Evolutionary conservation across 2,329 filamentous ascomycete genomes (phyloP), one percentile per base, ranked within the genome.

Genomic region (Ophiostoma ips): DNA sequence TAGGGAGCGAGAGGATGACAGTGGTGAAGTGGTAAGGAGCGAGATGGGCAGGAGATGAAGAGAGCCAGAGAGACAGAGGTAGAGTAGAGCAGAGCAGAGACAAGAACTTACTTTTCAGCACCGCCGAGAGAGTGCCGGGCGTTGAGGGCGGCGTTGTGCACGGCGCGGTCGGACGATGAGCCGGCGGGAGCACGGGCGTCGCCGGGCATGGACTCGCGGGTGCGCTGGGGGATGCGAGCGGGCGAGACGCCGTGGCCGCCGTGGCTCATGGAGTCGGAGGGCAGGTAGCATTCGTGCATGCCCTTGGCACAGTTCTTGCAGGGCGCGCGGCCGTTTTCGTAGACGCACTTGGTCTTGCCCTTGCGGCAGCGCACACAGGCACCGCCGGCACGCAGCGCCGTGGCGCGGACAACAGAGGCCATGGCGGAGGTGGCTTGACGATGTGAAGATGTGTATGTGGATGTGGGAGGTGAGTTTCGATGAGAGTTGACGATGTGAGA

Each of bases 271-370:
- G 70, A 75, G 64, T 79, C 76, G 30, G 75, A 78, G 36, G 76
- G 76, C 18, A 79, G 65, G 61, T 79, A 79, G 65, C 76, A 79
- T 51, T 79, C 75, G 62, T 79, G 76, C 72, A 78, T 73, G 53
- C 76, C 76, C 63, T 79, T 79, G 45, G 74, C 73, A 64, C 76
- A 79, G 64, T 79, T 79, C 61, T 76, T 76, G 67, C 76, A 79
- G 12, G 76, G 76, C n/a, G 75, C 72, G 60, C 74, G 69, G 48
- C 75, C 75, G 58, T 76, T 78, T 55, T 79, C 76, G 65, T 79
- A 79, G 58, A 79, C 75, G 55, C 76, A 79, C 59, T 78, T 79
- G 48, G 76, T 79, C 64, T 79, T 79, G 65, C 76, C 76, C 61
- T 79, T 79, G 62, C 76, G 74, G 63, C 76, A 79, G 63, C 76